phyloP scores from a whole-genome alignment of 176 grass and related monocot species.

The Zizania latifolia region DNA sequence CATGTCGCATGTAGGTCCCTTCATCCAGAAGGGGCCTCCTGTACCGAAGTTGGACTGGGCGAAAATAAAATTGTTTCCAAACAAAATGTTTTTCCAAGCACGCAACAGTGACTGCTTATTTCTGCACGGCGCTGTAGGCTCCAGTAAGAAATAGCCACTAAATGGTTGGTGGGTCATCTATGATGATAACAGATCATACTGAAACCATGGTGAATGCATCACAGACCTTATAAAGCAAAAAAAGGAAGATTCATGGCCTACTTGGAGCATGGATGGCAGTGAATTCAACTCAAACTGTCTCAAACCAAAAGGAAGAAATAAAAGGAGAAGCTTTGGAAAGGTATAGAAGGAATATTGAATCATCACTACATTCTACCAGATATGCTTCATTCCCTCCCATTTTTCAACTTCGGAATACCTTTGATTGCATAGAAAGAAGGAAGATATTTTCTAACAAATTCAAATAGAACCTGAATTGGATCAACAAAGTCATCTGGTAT shows the following conservation, averaged over 20 bases:
- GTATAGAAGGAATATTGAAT: neutral
- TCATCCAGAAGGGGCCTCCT: neutral
- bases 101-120: neutral
- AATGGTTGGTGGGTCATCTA: neutral
- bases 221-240: neutral
- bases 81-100: neutral
- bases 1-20: neutral
- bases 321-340: neutral
- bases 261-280: neutral
- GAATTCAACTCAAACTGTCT: neutral
- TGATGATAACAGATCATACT: neutral
- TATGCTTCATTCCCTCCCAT: neutral
- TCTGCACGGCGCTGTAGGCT: neutral
- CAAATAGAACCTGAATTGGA: slow-evolving; percentile 76
- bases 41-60: neutral
- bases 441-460: neutral
- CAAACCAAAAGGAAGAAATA: neutral
- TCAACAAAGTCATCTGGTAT: slow-evolving; percentile 99
- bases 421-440: neutral
- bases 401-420: neutral
- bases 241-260: neutral
- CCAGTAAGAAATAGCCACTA: neutral
- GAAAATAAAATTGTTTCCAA: neutral
- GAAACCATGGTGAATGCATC: neutral
- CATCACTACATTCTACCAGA: neutral